phyloP scores from a whole-genome alignment of 208 protist species.

The Eutreptiella sp. region DNA sequence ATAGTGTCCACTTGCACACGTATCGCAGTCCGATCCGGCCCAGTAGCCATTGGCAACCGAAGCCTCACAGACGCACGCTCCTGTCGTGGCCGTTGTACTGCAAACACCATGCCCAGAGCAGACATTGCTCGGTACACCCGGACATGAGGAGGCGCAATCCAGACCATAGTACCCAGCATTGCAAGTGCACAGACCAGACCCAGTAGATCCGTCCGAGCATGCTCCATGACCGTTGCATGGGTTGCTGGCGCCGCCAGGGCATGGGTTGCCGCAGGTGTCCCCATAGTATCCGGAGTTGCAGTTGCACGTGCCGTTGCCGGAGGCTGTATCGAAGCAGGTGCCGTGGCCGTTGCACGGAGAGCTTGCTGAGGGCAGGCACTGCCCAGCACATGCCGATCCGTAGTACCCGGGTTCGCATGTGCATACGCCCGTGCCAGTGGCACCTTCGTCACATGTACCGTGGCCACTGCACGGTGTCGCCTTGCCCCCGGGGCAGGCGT shows the following conservation, averaged over 20 bases:
- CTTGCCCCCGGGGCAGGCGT: constrained; percentile 12
- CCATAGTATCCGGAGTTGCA: neutral
- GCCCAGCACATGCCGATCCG: constrained; percentile 11
- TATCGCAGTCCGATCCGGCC: neutral
- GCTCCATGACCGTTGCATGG: constrained; percentile 4
- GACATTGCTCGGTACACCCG: neutral
- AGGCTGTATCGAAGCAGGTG: constrained; percentile 9
- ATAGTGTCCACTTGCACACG: neutral
- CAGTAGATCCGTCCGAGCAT: neutral
- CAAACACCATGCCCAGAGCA: neutral
- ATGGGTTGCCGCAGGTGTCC: neutral
- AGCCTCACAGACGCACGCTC: neutral
- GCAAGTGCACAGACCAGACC: constrained; percentile 16
- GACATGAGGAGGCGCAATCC: neutral
- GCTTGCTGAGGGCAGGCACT: neutral
- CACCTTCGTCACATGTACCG: neutral
- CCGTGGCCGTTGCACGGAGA: constrained; percentile 22
- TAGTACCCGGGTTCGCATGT: constrained; percentile 16
- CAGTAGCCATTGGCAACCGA: neutral
- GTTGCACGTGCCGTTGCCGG: constrained; percentile 10
- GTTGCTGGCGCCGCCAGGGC: neutral
- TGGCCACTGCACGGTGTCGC: constrained; percentile 27
- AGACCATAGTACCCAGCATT: neutral
- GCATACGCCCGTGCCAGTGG: constrained; percentile 21
- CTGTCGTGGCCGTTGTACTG: constrained; percentile 12